These are phyloP conservation scores for Penicillium aurantiogriseum DNA, from an alignment of 2,329 filamentous ascomycete genomes.

Conservation along the genomic window DNA sequence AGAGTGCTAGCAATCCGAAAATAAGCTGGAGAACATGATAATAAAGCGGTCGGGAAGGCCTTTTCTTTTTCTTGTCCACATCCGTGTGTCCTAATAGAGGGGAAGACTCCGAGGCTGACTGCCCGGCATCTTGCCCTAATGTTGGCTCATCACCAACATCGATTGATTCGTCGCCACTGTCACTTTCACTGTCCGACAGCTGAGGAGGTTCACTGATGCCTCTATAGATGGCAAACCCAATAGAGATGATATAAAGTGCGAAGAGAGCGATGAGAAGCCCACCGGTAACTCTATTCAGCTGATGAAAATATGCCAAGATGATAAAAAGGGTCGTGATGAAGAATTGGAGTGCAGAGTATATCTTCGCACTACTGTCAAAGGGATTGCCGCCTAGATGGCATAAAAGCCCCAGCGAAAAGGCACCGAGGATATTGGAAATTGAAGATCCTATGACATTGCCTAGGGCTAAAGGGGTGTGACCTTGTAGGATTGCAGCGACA, in stretches of 20 bases:
- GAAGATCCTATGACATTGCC: constrained; percentile 57
- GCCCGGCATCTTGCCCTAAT: not conserved
- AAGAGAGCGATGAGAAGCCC: constrained; percentile 45
- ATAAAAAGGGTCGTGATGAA: constrained; percentile 43
- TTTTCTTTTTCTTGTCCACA: not conserved
- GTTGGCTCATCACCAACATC: constrained; percentile 6
- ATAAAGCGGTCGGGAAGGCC: constrained; percentile 23
- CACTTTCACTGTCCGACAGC: constrained; percentile 45
- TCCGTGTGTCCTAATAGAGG: constrained; percentile 17
- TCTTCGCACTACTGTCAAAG: constrained; percentile 51
- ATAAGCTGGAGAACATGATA: constrained; percentile 47
- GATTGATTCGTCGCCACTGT: constrained; percentile 37
- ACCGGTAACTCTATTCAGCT: constrained; percentile 39
- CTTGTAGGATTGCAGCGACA: constrained; percentile 47
- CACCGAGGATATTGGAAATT: constrained; percentile 57
- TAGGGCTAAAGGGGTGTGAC: constrained; percentile 49
- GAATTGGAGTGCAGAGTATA: constrained; percentile 48
- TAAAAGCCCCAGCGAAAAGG: constrained; percentile 54
- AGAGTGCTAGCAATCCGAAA: constrained; percentile 46
- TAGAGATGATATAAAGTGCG: constrained; percentile 45
- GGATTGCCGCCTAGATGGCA: constrained; percentile 35
- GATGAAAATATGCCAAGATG: constrained; percentile 35
- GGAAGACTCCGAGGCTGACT: constrained; percentile 16
- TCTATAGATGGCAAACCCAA: constrained; percentile 48
- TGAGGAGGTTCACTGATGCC: constrained; percentile 46